A percentile compares a stretch with the other conserved stretches of the same genome.
phyloP scores from a whole-genome alignment of 441 rosid species.

The Oxalis stricta region DNA sequence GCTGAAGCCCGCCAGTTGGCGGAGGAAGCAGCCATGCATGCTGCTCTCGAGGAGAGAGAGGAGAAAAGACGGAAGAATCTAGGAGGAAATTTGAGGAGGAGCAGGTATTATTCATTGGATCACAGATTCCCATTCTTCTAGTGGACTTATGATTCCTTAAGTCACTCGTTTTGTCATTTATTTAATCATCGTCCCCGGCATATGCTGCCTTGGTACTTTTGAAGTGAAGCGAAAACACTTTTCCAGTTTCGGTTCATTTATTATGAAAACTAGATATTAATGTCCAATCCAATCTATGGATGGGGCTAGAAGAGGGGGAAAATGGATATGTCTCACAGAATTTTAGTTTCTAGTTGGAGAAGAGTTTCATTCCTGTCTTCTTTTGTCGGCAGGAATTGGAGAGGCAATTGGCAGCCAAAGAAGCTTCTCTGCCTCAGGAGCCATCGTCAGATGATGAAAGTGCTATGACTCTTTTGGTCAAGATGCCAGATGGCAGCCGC shows the following conservation, averaged over 20 bases:
- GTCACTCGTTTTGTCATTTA: too few species aligned
- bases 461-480: constrained; percentile 72
- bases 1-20: constrained; percentile 65
- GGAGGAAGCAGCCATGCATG: constrained; percentile 66
- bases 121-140: background rate
- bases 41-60: constrained; percentile 71
- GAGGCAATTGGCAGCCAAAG: constrained; percentile 72
- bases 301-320: too few species aligned
- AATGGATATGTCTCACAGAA: too few species aligned
- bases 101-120: constrained; percentile 32
- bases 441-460: constrained; percentile 73
- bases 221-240: background rate
- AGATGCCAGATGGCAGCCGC: constrained; percentile 91
- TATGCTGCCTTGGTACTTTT: too few species aligned
- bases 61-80: constrained; percentile 56
- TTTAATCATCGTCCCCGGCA: too few species aligned
- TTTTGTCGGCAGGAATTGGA: constrained; percentile 52
- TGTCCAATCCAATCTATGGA: too few species aligned
- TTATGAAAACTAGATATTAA: too few species aligned
- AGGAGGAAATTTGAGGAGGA: constrained; percentile 70
- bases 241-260: background rate
- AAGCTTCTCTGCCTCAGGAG: constrained; percentile 79
- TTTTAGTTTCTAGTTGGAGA: background rate
- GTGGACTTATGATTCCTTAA: too few species aligned
- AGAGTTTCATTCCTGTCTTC: background rate